These are phyloP conservation scores for Phytophthora nicotianae DNA, from an alignment of 352 stramenopile genomes.

Conservation along the genomic window DNA sequence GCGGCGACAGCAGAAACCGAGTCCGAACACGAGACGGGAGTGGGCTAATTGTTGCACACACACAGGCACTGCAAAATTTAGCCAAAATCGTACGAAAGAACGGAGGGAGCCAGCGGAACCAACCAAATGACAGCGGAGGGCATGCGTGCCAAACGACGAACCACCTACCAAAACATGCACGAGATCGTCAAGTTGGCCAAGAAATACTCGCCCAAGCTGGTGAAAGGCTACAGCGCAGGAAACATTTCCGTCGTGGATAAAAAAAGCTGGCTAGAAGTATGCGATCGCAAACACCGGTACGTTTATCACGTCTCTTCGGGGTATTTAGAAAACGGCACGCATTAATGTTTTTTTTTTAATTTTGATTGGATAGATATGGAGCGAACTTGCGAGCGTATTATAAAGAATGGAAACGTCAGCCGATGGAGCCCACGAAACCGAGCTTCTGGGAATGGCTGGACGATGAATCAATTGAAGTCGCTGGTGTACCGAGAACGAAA, in stretches of 20 bases:
- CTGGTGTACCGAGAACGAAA: slow-evolving; percentile 89
- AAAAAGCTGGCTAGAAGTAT: slow-evolving; percentile 91
- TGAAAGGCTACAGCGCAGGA: slow-evolving; percentile 88
- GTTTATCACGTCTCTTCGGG: slow-evolving; percentile 24
- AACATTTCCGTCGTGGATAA: slow-evolving; percentile 93
- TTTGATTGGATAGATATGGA: slow-evolving; percentile 83
- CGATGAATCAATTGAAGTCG: slow-evolving; percentile 85
- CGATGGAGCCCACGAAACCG: slow-evolving; percentile 64
- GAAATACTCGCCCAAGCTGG: slow-evolving; percentile 89
- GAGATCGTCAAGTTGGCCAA: slow-evolving; percentile 89
- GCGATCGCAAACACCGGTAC: slow-evolving; percentile 85
- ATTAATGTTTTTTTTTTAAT: slow-evolving; percentile 9
- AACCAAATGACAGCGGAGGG: slow-evolving; percentile 68
- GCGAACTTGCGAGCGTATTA: slow-evolving; percentile 97
- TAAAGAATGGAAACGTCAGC: slow-evolving; percentile 94
- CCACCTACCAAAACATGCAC: slow-evolving; percentile 88
- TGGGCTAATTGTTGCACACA: slow-evolving; percentile 46
- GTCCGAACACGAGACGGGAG: slow-evolving; percentile 48
- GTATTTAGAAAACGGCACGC: not conserved
- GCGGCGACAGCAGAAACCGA: slow-evolving; percentile 52
- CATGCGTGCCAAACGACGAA: slow-evolving; percentile 80
- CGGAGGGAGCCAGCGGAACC: slow-evolving; percentile 7
- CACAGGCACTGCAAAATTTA: slow-evolving; percentile 3
- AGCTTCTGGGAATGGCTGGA: slow-evolving; percentile 92
- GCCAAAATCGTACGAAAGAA: slow-evolving; percentile 3